These are phyloP conservation scores for Paramecium biaurelia DNA, from an alignment of 73 alveolate species.

Conservation along the genomic window DNA sequence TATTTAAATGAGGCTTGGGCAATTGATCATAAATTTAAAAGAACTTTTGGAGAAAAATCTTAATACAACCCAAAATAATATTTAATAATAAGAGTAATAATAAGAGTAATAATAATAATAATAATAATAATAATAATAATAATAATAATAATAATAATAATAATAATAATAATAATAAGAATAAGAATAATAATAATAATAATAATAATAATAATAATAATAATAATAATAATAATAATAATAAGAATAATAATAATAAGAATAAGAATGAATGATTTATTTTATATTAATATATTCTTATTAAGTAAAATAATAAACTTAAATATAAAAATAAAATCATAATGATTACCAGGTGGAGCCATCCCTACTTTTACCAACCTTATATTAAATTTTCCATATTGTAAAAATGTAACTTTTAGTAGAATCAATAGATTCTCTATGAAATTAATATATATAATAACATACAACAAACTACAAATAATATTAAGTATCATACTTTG, in stretches of 20 bases:
- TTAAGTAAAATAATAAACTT: neutral
- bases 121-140: no score
- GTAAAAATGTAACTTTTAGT: slow-evolving; percentile 17
- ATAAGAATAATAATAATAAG: no score
- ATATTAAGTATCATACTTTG: neutral
- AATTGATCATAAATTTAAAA: slow-evolving; percentile 86
- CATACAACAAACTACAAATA: slow-evolving; percentile 37
- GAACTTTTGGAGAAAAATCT: slow-evolving; percentile 83
- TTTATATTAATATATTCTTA: neutral
- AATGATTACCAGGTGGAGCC: neutral
- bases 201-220: no score
- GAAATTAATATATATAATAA: slow-evolving; percentile 16
- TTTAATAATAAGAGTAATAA: neutral
- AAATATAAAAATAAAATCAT: neutral
- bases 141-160: no score
- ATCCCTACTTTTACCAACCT: slow-evolving; percentile 16
- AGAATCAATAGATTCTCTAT: slow-evolving; percentile 26
- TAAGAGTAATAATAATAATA: no score
- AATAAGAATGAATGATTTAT: no score
- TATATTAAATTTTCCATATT: neutral
- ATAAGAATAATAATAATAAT: no score
- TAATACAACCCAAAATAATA: neutral
- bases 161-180: no score
- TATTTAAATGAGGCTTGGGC: slow-evolving; percentile 94
- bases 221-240: no score